Conservation (phyloP, 805 yeast species). For the Sungouiozyma ichnusensis region DNA sequence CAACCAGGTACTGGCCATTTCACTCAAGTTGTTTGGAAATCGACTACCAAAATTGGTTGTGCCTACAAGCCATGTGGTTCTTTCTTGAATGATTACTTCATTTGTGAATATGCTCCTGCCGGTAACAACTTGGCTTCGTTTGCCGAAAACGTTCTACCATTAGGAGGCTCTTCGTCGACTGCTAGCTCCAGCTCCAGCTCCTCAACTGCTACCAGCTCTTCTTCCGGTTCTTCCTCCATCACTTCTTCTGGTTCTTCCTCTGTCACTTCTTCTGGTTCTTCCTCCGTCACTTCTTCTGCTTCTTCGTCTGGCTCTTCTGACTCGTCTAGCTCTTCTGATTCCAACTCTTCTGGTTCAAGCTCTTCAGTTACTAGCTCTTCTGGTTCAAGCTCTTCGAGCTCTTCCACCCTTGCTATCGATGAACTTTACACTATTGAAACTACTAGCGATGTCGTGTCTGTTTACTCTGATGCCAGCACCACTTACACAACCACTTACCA, state of each 20-base stretch:
- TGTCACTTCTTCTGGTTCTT: neutral
- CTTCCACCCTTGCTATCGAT: conserved; percentile 43
- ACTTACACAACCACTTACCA: neutral
- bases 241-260: conserved; percentile 1
- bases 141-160: conserved; percentile 24
- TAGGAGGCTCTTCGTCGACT: conserved; percentile 1
- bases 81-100: conserved; percentile 49
- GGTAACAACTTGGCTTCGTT: conserved; percentile 60
- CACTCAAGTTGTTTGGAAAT: conserved; percentile 67
- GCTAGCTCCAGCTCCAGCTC: neutral
- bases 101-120: conserved; percentile 65
- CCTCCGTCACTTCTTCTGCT: neutral
- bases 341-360: conserved; percentile 1
- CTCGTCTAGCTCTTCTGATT: neutral
- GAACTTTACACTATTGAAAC: neutral
- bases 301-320: neutral
- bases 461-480: neutral
- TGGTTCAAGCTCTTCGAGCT: conserved; percentile 58
- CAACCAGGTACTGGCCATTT: conserved; percentile 49
- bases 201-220: conserved; percentile 1
- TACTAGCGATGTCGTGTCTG: neutral
- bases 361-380: conserved; percentile 4
- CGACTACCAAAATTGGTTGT: conserved; percentile 55
- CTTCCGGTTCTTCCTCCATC: neutral
- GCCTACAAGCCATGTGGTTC: conserved; percentile 49